Evolutionary conservation across 208 protist genomes (phyloP).

Genomic region (Wallacemonas sp.): DNA sequence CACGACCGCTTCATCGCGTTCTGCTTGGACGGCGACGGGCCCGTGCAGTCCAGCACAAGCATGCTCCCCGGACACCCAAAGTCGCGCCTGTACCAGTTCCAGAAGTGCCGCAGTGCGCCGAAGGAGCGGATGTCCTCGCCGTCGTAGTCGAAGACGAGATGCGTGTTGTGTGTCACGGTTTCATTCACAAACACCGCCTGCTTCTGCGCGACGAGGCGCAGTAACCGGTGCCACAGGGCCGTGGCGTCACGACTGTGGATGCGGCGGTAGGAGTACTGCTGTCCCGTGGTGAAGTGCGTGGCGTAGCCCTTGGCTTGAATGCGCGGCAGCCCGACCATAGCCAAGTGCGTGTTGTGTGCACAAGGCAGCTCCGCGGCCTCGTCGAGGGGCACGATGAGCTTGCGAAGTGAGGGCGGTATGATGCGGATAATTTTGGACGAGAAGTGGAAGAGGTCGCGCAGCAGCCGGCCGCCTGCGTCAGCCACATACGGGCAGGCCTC

Average conservation of each 20-base stretch:
- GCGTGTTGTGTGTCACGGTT: constrained; percentile 46
- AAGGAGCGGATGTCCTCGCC: constrained; percentile 36
- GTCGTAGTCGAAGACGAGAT: constrained; percentile 64
- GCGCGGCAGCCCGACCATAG: constrained; percentile 35
- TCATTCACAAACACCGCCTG: constrained; percentile 63
- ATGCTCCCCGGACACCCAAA: constrained; percentile 30
- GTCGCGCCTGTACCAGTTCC: constrained; percentile 34
- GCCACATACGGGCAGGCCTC: constrained; percentile 18
- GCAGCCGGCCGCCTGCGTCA: constrained; percentile 7
- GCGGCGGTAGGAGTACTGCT: constrained; percentile 53
- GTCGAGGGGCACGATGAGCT: neutral
- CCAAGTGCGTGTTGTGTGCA: constrained; percentile 33
- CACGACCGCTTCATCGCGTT: constrained; percentile 48
- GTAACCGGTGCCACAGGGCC: constrained; percentile 53
- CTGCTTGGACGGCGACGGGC: constrained; percentile 38
- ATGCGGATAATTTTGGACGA: neutral
- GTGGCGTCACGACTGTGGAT: constrained; percentile 33
- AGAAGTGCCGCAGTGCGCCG: constrained; percentile 38
- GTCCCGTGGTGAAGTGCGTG: constrained; percentile 69
- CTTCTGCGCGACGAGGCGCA: constrained; percentile 28
- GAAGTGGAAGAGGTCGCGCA: constrained; percentile 14
- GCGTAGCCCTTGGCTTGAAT: constrained; percentile 63
- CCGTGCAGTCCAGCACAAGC: constrained; percentile 53
- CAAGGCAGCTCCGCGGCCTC: neutral
- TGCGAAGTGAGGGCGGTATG: neutral